These are phyloP conservation scores for Fusarium anthophilum DNA, from an alignment of 2,329 filamentous ascomycete genomes.

Conservation along the genomic window DNA sequence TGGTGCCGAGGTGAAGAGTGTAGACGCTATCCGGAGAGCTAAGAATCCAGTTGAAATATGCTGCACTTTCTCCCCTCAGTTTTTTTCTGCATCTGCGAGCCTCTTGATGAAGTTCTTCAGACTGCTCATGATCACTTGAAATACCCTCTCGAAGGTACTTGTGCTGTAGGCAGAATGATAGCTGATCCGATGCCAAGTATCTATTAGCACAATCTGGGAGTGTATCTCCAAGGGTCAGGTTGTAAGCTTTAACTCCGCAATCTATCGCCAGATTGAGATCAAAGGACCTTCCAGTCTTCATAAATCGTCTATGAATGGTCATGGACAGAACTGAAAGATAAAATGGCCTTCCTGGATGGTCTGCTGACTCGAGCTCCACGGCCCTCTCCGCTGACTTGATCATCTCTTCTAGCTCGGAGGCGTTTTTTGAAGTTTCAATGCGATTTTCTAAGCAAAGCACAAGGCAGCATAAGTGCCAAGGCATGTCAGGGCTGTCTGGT, in stretches of 20 bases:
- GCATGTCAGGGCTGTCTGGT: accelerated
- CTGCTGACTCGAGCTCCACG: accelerated
- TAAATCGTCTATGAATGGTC: not conserved
- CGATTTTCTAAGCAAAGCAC: not conserved
- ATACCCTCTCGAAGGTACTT: not conserved
- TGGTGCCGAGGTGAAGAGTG: not conserved
- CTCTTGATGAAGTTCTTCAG: not conserved
- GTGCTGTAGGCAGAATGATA: not conserved
- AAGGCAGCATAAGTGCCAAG: not conserved
- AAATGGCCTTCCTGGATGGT: not conserved
- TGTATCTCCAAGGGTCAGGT: not conserved
- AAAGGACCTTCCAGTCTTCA: accelerated
- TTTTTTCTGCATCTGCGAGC: accelerated
- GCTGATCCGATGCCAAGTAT: not conserved
- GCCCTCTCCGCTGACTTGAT: accelerated
- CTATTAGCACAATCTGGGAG: not conserved
- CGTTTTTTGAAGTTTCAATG: accelerated
- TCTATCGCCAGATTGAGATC: not conserved
- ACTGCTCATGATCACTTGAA: accelerated
- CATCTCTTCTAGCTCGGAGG: not conserved
- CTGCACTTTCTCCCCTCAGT: not conserved
- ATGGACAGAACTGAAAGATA: not conserved
- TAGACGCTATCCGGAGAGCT: not conserved
- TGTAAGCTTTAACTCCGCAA: not conserved
- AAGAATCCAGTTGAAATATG: not conserved